Evolutionary conservation across 2,329 filamentous ascomycete genomes (phyloP), one percentile per base, ranked within the genome.

Genomic region (Periconia sp.): DNA sequence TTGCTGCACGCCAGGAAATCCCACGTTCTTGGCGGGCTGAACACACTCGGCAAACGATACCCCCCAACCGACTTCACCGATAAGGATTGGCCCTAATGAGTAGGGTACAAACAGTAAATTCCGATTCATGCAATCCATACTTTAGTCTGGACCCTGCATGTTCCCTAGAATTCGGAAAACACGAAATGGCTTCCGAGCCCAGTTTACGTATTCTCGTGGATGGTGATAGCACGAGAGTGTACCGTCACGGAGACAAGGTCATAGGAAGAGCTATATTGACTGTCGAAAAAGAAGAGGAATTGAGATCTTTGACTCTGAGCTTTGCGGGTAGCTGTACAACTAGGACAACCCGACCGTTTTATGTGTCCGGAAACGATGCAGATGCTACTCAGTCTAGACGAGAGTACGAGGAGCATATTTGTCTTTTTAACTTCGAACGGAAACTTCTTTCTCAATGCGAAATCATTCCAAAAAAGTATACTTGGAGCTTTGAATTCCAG

Each of bases 401-500:
- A 24, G 48, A 58, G 5, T 66, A 55, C 23, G 60, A 61, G 33
- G 64, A 68, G 40, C 53, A 52, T 19, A 55, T 64, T 22, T 40
- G 52, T 4, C 52, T 68, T 11, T 70, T 69, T 55, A 55, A 53
- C 17, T 46, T 54, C 25, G 63, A 66, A 37, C 55, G 58, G 24
- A 43, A 52, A 9, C 22, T 69, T 1, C 42, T 61, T 11, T 40
- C 54, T 4, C 41, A 37, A n/a, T 45, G 49, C 4, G 53, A 39
- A 12, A 44, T 66, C 9, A 40, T 28, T n/a, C 37, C 58, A 11
- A 59, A 59, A 19, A 66, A 68, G 28, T 57, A 65, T 18, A 58
- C 51, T 7, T 69, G 66, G 65, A 36, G 52, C 2, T 70, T 70
- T 42, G 59, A 65, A n/a, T 70, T 68, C 48, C 50, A 50, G 11